Percentiles rank a stretch among this genome's conserved stretches.
Conservation (phyloP, 371 early-diverging fungal species). For the Blakeslea trispora region DNA sequence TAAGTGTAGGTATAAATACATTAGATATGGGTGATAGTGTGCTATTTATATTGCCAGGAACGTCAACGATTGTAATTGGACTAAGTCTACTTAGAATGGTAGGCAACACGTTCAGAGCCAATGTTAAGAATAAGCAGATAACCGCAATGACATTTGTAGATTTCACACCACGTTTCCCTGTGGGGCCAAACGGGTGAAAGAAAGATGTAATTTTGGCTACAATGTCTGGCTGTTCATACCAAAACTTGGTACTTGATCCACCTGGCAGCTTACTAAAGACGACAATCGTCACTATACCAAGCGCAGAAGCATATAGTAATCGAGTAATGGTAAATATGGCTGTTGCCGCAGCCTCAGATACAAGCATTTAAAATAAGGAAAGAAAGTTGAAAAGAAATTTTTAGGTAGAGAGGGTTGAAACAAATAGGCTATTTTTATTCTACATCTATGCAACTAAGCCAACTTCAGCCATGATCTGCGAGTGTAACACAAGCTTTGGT, state of each 20-base stretch:
- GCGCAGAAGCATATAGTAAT: slow-evolving; percentile 11
- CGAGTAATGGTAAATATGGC: slow-evolving; percentile 19
- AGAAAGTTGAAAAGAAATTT: too few species aligned
- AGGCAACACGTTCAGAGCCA: slow-evolving; percentile 14
- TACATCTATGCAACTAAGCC: too few species aligned
- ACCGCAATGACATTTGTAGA: slow-evolving; percentile 11
- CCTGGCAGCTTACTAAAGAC: slow-evolving; percentile 13
- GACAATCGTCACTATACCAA: slow-evolving; percentile 4
- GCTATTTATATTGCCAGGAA: slow-evolving; percentile 1
- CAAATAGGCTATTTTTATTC: too few species aligned
- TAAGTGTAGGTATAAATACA: slow-evolving; percentile 17
- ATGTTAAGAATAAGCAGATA: slow-evolving; percentile 1
- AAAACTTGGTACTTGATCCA: slow-evolving; percentile 19
- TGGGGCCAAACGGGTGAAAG: slow-evolving; percentile 20
- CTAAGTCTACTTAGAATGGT: slow-evolving; percentile 18
- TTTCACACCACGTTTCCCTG: slow-evolving; percentile 16
- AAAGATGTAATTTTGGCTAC: slow-evolving; percentile 14
- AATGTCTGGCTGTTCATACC: slow-evolving; percentile 20
- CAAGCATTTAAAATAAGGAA: neutral
- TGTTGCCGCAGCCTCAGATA: slow-evolving; percentile 16
- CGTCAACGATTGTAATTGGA: slow-evolving; percentile 1
- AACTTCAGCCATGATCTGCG: too few species aligned
- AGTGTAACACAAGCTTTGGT: too few species aligned
- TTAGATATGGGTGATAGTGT: slow-evolving; percentile 12
- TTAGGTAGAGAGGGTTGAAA: too few species aligned